Conservation (phyloP, 164 flowering plant species). For the Aristolochia fimbriata region DNA sequence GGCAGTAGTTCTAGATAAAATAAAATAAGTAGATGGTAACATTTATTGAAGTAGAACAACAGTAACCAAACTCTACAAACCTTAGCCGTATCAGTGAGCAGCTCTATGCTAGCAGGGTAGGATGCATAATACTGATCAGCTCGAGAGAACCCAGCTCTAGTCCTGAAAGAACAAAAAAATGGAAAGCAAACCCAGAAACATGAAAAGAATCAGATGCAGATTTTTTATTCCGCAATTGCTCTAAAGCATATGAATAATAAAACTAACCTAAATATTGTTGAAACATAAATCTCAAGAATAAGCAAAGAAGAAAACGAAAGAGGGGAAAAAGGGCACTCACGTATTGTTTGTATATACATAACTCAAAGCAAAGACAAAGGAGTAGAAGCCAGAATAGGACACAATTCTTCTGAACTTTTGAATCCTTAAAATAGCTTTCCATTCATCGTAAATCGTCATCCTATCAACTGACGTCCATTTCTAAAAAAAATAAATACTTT, state of each 20-base stretch:
- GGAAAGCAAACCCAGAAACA: neutral
- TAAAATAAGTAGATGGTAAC: too few species aligned
- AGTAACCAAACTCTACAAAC: constrained; percentile 17
- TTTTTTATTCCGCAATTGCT: too few species aligned
- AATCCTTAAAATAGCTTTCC: constrained; percentile 51
- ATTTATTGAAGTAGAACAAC: neutral
- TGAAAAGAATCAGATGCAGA: too few species aligned
- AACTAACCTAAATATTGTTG: too few species aligned
- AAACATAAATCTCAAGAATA: too few species aligned
- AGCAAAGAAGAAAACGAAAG: too few species aligned
- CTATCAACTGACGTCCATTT: too few species aligned
- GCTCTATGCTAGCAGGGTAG: constrained; percentile 81
- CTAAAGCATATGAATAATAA: too few species aligned
- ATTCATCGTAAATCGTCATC: constrained; percentile 32
- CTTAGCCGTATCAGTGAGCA: constrained; percentile 65
- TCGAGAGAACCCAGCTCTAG: constrained; percentile 82
- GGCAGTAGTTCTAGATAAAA: too few species aligned
- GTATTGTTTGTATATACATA: constrained; percentile 68
- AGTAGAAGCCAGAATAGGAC: constrained; percentile 57
- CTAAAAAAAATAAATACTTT: too few species aligned
- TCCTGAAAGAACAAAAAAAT: constrained; percentile 41
- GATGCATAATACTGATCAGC: constrained; percentile 85
- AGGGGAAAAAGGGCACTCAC: constrained; percentile 27
- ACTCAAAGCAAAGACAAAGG: constrained; percentile 38
- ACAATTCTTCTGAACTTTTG: constrained; percentile 69